Percentiles rank a stretch among this genome's conserved stretches.
Evolutionary conservation across 306 rosid genomes (phyloP).

Genomic region (Vachellia collinsii): DNA sequence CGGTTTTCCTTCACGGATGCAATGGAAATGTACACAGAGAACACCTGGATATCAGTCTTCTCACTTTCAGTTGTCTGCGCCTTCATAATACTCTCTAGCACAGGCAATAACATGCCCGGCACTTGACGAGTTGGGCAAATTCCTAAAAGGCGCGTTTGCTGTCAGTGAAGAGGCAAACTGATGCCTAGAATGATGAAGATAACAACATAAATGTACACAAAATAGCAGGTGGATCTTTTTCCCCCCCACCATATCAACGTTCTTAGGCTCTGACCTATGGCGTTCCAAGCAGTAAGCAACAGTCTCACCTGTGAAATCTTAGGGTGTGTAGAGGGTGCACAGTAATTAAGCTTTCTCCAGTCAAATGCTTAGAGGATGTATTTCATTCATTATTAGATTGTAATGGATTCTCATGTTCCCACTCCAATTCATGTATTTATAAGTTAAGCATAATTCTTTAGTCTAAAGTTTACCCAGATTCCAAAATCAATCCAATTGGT

Average conservation of each 20-base stretch:
- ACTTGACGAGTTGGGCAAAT: slow-evolving; percentile 44
- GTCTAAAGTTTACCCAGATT: not conserved
- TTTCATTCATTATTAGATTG: slow-evolving; percentile 34
- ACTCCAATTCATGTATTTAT: slow-evolving; percentile 15
- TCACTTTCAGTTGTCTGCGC: slow-evolving; percentile 96
- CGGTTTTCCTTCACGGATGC: slow-evolving; percentile 91
- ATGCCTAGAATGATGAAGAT: slow-evolving; percentile 40
- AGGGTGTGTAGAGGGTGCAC: slow-evolving; percentile 20
- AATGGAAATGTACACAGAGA: slow-evolving; percentile 95
- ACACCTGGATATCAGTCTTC: slow-evolving; percentile 92
- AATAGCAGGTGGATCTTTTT: slow-evolving; percentile 46
- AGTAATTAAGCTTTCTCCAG: slow-evolving; percentile 39
- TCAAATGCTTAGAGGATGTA: slow-evolving; percentile 42
- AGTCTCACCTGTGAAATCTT: slow-evolving; percentile 6
- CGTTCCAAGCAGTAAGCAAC: not conserved
- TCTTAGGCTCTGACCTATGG: not conserved
- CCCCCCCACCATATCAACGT: slow-evolving; percentile 41
- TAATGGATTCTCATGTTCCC: slow-evolving; percentile 28
- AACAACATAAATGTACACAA: slow-evolving; percentile 27
- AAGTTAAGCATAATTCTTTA: not conserved
- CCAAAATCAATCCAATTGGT: not conserved
- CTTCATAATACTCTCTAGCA: slow-evolving; percentile 91
- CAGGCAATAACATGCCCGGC: slow-evolving; percentile 68
- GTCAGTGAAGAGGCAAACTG: slow-evolving; percentile 27
- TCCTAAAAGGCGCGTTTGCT: slow-evolving; percentile 10